A percentile compares a stretch with the other conserved stretches of the same genome.
Evolutionary conservation across 805 yeast genomes (phyloP).

Genomic region (Gaillardinia entomophila): DNA sequence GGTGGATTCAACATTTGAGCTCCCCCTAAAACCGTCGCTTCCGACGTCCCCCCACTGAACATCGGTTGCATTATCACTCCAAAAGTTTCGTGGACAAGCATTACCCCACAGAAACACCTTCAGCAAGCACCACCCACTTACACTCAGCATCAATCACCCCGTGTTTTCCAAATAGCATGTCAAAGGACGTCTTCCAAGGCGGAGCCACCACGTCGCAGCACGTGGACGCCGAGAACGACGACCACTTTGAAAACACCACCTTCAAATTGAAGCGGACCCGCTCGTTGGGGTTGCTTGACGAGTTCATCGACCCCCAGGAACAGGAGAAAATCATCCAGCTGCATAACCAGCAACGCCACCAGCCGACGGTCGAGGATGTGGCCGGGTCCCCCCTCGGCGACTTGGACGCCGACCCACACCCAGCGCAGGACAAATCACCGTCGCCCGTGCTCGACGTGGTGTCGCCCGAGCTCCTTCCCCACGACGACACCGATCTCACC

Average conservation of each 20-base stretch:
- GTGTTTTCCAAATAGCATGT: not conserved
- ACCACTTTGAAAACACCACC: conserved; percentile 63
- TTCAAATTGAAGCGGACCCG: conserved; percentile 77
- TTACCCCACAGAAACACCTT: no score
- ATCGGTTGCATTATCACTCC: no score
- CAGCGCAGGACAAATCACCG: conserved; percentile 4
- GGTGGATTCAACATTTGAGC: no score
- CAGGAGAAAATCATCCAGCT: conserved; percentile 9
- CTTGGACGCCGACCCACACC: no score
- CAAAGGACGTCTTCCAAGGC: conserved; percentile 37
- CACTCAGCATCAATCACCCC: no score
- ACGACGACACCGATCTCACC: conserved; percentile 77
- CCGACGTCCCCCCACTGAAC: no score
- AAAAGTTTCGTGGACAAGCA: no score
- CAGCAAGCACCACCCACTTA: no score
- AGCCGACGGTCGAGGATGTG: not conserved
- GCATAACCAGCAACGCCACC: conserved; percentile 2
- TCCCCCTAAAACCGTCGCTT: no score
- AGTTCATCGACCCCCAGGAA: conserved; percentile 45
- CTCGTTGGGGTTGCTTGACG: conserved; percentile 75
- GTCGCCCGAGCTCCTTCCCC: conserved; percentile 45
- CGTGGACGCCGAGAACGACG: conserved; percentile 65
- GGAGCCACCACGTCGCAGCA: conserved; percentile 62
- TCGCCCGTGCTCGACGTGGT: conserved; percentile 7
- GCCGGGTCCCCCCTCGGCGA: not conserved